These are phyloP conservation scores for Pyronema domesticum DNA, from an alignment of 495 filamentous ascomycete species.

Conservation along the genomic window DNA sequence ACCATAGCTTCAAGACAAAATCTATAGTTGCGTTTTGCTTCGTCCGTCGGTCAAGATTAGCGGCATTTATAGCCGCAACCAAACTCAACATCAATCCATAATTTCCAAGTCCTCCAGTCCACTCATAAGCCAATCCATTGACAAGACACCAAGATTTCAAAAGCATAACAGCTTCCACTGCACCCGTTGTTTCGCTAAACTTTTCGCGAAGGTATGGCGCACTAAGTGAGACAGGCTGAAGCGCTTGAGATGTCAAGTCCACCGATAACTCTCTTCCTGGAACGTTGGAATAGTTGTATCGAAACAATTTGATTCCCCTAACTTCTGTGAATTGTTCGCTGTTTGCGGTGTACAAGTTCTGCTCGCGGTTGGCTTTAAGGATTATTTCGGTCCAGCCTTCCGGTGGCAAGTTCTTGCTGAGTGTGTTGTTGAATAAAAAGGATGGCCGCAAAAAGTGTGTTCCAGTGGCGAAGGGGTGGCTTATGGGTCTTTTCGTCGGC, in stretches of 20 bases:
- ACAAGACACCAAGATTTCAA: constrained; percentile 5
- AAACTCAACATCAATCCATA: neutral
- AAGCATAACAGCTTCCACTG: constrained; percentile 13
- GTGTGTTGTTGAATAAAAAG: too few species aligned
- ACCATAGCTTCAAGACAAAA: neutral
- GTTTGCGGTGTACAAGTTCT: neutral
- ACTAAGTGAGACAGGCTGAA: neutral
- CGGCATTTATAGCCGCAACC: neutral
- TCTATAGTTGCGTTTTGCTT: neutral
- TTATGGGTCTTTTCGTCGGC: too few species aligned
- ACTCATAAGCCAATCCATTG: neutral
- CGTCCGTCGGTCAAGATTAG: neutral
- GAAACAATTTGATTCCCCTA: neutral
- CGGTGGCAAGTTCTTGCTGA: neutral
- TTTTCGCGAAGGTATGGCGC: neutral
- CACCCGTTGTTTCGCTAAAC: constrained; percentile 12
- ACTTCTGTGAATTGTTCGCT: neutral
- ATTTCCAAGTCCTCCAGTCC: neutral
- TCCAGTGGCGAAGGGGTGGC: too few species aligned
- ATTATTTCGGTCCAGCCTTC: neutral
- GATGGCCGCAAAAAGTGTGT: too few species aligned
- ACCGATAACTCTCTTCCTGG: neutral
- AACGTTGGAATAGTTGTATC: neutral
- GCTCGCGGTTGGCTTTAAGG: neutral
- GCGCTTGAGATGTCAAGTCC: neutral